A percentile compares a stretch with the other conserved stretches of the same genome.
phyloP scores from a whole-genome alignment of 164 flowering plant genomes.

The Nymphaea thermarum region DNA sequence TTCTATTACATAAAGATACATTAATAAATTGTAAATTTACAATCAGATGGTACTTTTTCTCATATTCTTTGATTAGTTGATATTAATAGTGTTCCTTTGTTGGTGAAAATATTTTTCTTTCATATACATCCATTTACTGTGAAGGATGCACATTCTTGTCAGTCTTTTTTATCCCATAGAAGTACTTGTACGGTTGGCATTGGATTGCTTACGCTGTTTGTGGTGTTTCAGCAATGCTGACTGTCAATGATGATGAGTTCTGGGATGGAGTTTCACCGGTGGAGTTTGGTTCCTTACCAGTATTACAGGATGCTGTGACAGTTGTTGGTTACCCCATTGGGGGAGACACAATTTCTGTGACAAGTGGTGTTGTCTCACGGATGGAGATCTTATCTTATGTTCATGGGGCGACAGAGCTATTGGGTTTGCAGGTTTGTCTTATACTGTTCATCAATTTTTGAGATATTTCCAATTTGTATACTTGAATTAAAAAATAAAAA shows the following conservation, averaged over 20 bases:
- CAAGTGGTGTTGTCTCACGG: constrained; percentile 98
- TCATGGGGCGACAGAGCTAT: constrained; percentile 94
- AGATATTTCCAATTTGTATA: background rate
- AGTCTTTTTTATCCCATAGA: background rate
- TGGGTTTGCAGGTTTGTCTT: constrained; percentile 69
- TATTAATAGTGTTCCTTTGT: too few species aligned
- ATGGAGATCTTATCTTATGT: constrained; percentile 96
- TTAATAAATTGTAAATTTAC: too few species aligned
- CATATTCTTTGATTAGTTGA: too few species aligned
- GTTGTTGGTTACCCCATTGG: constrained; percentile 99
- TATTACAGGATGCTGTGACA: constrained; percentile 96
- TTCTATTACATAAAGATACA: too few species aligned
- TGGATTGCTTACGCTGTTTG: background rate
- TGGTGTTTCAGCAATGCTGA: constrained; percentile 66
- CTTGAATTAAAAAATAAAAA: too few species aligned
- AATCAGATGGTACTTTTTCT: too few species aligned
- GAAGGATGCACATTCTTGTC: background rate
- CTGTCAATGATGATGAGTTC: constrained; percentile 85
- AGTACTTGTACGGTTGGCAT: background rate
- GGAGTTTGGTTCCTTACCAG: constrained; percentile 84
- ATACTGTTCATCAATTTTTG: background rate
- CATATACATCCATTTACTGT: too few species aligned
- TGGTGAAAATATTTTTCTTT: too few species aligned
- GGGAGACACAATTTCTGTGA: constrained; percentile 97
- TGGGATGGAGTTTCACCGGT: constrained; percentile 92